phyloP scores from a whole-genome alignment of 257 asterid species.

The Solanum piurae region DNA sequence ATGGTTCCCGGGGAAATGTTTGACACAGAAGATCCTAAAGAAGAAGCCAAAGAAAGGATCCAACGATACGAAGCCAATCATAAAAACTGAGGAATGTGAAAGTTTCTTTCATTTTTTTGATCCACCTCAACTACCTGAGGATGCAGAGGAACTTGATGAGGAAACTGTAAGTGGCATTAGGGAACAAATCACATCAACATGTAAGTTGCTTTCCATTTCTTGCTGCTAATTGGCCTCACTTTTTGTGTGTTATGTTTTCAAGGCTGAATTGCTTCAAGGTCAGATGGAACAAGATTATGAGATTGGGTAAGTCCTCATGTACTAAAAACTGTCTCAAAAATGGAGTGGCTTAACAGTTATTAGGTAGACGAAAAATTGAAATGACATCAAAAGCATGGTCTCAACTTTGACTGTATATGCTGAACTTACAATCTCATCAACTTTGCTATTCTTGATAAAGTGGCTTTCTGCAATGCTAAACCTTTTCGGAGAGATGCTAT shows the following conservation, averaged over 20 bases:
- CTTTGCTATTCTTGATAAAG: neutral
- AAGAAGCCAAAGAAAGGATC: conserved; percentile 91
- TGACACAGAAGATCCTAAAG: conserved; percentile 67
- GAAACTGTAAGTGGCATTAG: conserved; percentile 50
- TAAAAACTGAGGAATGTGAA: conserved; percentile 72
- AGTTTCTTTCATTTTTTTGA: conserved; percentile 89
- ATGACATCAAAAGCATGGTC: neutral
- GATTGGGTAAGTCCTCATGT: conserved; percentile 47
- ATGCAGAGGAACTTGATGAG: conserved; percentile 72
- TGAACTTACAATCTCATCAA: neutral
- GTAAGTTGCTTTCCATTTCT: neutral
- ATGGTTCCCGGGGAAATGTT: conserved; percentile 70
- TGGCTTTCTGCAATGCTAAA: neutral
- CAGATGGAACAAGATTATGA: conserved; percentile 88
- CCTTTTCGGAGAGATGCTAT: neutral
- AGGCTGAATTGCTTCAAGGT: conserved; percentile 82
- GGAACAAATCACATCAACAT: neutral
- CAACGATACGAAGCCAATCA: conserved; percentile 56
- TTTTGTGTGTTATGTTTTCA: neutral
- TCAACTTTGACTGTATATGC: neutral
- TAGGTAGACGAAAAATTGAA: neutral
- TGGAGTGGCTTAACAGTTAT: neutral
- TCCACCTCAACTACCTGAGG: conserved; percentile 86
- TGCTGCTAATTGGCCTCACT: neutral
- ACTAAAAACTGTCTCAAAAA: neutral